Percentiles rank a stretch among this genome's conserved stretches.
Evolutionary conservation across 768 basidiomycete genomes (phyloP).

Genomic region (Boletus speciosus): DNA sequence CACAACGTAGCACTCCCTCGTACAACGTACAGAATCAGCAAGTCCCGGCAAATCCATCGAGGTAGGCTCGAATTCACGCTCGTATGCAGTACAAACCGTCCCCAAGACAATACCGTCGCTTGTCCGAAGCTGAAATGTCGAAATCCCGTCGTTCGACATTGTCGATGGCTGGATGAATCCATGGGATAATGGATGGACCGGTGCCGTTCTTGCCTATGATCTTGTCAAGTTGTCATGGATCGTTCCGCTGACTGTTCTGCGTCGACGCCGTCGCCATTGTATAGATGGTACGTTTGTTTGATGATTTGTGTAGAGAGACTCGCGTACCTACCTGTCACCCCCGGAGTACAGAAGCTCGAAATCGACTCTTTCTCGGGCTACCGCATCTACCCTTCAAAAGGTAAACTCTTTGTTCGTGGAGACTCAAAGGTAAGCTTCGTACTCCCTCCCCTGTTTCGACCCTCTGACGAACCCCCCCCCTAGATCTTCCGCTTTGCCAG

Average conservation of each 20-base stretch:
- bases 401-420: slow-evolving; percentile 91
- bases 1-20: slow-evolving; percentile 8
- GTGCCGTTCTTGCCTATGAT: slow-evolving; percentile 8
- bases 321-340: not conserved
- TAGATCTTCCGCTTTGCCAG: slow-evolving; percentile 94
- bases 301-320: not conserved
- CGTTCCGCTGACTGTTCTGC: slow-evolving; percentile 16
- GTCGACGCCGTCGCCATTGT: not conserved
- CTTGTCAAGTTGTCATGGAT: slow-evolving; percentile 8
- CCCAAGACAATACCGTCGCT: slow-evolving; percentile 5
- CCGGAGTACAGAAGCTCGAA: slow-evolving; percentile 80
- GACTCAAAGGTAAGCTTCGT: slow-evolving; percentile 78
- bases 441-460: not conserved
- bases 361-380: slow-evolving; percentile 97
- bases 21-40: slow-evolving; percentile 22
- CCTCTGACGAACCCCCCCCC: not conserved
- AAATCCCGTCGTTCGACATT: slow-evolving; percentile 13
- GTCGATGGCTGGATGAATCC: slow-evolving; percentile 42
- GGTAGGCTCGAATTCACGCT: slow-evolving; percentile 47
- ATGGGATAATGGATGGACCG: slow-evolving; percentile 36
- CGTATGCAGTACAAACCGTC: slow-evolving; percentile 9
- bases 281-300: slow-evolving; percentile 26
- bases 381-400: slow-evolving; percentile 98
- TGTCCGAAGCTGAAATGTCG: not conserved
- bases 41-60: slow-evolving; percentile 48